phyloP scores from a whole-genome alignment of 169 alveolate genomes.

The Plasmodium gonderi region DNA sequence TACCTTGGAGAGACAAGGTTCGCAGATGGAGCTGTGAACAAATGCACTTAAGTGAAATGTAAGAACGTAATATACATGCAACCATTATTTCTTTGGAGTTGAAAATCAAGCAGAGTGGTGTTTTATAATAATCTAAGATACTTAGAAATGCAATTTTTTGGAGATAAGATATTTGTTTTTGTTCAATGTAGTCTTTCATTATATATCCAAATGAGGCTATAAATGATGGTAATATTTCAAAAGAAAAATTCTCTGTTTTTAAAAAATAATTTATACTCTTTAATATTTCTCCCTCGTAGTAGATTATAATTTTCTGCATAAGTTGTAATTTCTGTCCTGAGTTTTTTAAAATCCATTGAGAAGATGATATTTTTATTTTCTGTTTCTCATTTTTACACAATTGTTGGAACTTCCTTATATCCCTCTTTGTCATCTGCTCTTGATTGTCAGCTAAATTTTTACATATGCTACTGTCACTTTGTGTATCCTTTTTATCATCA shows the following conservation, averaged over 20 bases:
- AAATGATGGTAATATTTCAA: constrained; percentile 27
- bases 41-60: constrained; percentile 26
- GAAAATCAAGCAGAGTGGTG: constrained; percentile 43
- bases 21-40: neutral
- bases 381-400: constrained; percentile 38
- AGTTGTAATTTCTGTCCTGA: constrained; percentile 50
- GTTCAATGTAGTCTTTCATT: constrained; percentile 14
- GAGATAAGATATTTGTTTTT: neutral
- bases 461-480: no score
- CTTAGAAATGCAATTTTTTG: constrained; percentile 32
- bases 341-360: constrained; percentile 49
- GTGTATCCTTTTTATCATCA: no score
- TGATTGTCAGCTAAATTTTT: neutral
- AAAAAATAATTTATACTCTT: constrained; percentile 39
- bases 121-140: constrained; percentile 28
- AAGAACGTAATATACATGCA: constrained; percentile 17
- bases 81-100: constrained; percentile 43
- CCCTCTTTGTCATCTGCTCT: neutral
- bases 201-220: neutral
- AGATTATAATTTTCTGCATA: constrained; percentile 40
- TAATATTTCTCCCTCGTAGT: constrained; percentile 59
- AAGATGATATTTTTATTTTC: constrained; percentile 25
- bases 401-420: constrained; percentile 9
- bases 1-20: constrained; percentile 13
- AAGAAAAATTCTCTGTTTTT: constrained; percentile 32